phyloP scores from a whole-genome alignment of 2,329 filamentous ascomycete genomes.

The Decorospora gaudefroyi region DNA sequence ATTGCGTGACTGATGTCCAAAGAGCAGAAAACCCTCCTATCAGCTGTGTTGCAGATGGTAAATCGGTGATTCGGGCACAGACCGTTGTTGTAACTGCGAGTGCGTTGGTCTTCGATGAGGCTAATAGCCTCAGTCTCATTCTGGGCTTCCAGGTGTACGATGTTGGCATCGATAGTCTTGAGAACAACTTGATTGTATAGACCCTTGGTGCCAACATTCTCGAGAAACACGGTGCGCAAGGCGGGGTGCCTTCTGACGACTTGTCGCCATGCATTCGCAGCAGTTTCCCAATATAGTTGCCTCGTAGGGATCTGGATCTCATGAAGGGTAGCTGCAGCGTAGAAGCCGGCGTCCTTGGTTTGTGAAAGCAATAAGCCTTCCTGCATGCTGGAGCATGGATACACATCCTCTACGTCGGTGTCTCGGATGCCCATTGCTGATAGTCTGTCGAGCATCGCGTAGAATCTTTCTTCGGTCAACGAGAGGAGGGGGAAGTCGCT shows the following conservation, averaged over 20 bases:
- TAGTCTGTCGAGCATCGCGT: slow-evolving; percentile 48
- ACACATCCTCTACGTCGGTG: slow-evolving; percentile 50
- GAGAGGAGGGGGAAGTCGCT: slow-evolving; percentile 54
- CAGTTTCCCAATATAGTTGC: slow-evolving; percentile 15
- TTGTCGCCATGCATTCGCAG: slow-evolving; percentile 37
- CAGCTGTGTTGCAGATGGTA: slow-evolving; percentile 35
- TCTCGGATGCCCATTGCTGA: slow-evolving; percentile 44
- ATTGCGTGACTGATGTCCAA: slow-evolving; percentile 45
- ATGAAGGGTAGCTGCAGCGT: slow-evolving; percentile 40
- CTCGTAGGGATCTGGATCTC: slow-evolving; percentile 28
- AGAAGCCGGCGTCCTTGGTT: slow-evolving; percentile 39
- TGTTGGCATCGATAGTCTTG: slow-evolving; percentile 29
- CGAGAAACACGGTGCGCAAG: slow-evolving; percentile 41
- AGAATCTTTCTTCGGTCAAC: slow-evolving; percentile 50
- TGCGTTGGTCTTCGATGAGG: slow-evolving; percentile 30
- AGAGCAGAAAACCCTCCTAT: slow-evolving; percentile 31
- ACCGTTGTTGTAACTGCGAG: slow-evolving; percentile 30
- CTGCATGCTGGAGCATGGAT: slow-evolving; percentile 43
- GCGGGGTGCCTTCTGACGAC: slow-evolving; percentile 38
- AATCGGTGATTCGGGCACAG: slow-evolving; percentile 40
- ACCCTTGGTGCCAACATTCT: slow-evolving; percentile 37
- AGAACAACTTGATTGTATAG: slow-evolving; percentile 43
- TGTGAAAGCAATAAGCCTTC: slow-evolving; percentile 41
- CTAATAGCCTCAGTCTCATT: slow-evolving; percentile 28
- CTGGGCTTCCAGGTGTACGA: slow-evolving; percentile 30